Conservation (phyloP, 257 asterid genomes). For the Linderniella brevidens region DNA sequence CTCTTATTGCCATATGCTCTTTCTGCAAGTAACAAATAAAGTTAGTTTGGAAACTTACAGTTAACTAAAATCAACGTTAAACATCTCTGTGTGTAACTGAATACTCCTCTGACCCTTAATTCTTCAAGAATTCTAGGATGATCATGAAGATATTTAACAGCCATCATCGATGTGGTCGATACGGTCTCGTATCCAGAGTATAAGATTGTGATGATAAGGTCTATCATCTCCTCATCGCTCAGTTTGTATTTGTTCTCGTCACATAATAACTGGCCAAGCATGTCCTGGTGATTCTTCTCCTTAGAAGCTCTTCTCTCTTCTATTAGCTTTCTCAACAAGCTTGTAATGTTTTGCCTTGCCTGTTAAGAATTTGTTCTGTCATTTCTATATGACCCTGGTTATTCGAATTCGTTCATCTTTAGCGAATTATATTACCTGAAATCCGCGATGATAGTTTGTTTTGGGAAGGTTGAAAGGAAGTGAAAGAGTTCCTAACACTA, state of each 20-base stretch:
- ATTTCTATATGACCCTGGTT: no score
- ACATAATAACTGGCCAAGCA: slow-evolving; percentile 45
- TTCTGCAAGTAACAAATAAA: slow-evolving; percentile 15
- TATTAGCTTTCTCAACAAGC: slow-evolving; percentile 30
- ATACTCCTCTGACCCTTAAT: slow-evolving; percentile 34
- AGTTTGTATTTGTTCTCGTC: slow-evolving; percentile 36
- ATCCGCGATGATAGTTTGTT: slow-evolving; percentile 33
- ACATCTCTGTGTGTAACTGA: no score
- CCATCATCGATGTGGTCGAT: slow-evolving; percentile 94
- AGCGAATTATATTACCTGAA: slow-evolving; percentile 22
- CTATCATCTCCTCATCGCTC: slow-evolving; percentile 65
- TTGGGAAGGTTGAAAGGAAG: slow-evolving; percentile 53
- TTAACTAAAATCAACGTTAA: no score
- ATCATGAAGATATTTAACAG: slow-evolving; percentile 78
- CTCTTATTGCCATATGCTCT: slow-evolving; percentile 76
- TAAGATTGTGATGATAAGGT: slow-evolving; percentile 59
- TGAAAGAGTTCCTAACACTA: slow-evolving; percentile 41
- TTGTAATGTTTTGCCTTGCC: slow-evolving; percentile 67
- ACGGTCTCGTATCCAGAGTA: slow-evolving; percentile 87
- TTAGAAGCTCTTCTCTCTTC: slow-evolving; percentile 41
- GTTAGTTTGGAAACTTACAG: no score
- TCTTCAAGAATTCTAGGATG: slow-evolving; percentile 76
- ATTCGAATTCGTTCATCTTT: no score
- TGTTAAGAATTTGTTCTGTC: slow-evolving; percentile 15
- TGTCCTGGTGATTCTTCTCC: slow-evolving; percentile 29